Conservation (phyloP, 768 basidiomycete genomes). For the Kockovaella imperatae region DNA sequence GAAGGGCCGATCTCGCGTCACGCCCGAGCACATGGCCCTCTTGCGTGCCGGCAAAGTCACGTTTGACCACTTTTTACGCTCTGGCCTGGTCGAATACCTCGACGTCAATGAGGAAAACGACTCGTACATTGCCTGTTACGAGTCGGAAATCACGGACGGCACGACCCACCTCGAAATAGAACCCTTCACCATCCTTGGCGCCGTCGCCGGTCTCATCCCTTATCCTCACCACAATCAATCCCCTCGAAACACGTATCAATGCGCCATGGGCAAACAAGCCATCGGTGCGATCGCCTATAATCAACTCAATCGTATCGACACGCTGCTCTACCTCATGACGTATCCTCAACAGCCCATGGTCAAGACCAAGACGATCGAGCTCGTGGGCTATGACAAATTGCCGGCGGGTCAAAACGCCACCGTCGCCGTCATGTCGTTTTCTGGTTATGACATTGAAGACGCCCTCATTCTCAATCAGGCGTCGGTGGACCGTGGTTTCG, state of each 20-base stretch:
- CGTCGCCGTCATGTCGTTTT: conserved; percentile 98
- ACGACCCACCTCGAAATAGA: conserved; percentile 98
- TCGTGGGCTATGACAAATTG: conserved; percentile 90
- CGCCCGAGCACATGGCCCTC: conserved; percentile 68
- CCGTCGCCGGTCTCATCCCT: conserved; percentile 95
- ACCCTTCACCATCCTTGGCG: conserved; percentile 93
- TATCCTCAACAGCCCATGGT: conserved; percentile 99
- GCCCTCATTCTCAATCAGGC: conserved; percentile 94
- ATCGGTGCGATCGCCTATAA: conserved; percentile 98
- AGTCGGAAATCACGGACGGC: conserved; percentile 66
- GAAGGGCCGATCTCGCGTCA: conserved; percentile 65
- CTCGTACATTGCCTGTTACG: conserved; percentile 89
- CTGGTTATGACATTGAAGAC: conserved; percentile 99
- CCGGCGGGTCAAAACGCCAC: conserved; percentile 98
- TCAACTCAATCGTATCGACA: conserved; percentile 95
- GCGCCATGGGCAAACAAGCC: conserved; percentile 99
- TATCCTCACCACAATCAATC: conserved; percentile 99
- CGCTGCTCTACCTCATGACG: conserved; percentile 90
- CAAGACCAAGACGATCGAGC: conserved; percentile 95
- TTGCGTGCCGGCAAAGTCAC: conserved; percentile 68
- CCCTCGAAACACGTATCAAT: conserved; percentile 98
- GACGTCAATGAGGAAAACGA: conserved; percentile 99
- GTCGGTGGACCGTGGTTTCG: conserved; percentile 93
- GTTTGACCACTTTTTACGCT: conserved; percentile 88
- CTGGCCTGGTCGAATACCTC: conserved; percentile 92